Evolutionary conservation across 2,329 filamentous ascomycete genomes (phyloP), one percentile per base, ranked within the genome.

Genomic region (Chaetomium olivaceum): DNA sequence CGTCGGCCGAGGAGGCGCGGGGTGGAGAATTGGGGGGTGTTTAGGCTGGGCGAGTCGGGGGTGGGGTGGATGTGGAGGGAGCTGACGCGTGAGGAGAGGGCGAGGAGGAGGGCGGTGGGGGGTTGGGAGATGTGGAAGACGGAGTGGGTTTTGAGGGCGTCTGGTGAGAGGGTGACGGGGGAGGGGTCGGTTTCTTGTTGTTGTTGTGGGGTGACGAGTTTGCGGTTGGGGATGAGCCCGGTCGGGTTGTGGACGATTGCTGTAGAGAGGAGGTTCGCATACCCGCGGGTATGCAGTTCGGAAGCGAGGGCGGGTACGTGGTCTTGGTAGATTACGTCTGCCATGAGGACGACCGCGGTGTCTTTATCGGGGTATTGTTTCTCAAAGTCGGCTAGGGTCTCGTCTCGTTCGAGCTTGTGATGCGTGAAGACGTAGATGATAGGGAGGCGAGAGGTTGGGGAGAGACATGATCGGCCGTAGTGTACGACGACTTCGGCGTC

Each of bases 401-500:
- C 77, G 1, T 86, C 84, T 51, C 89, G 77, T 66, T 92, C 83
- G 19, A 99, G 82, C 1, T 82, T 77, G 69, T 90, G 89, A 58
- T 84, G 85, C 0, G 95, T 99, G 75, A 95, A 98, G 66, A 97
- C 88, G 75, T 97, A 93, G 58, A 97, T 87, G 25, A 97, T 93
- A 0, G 94, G 93, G 61, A 98, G 79, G 63, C 93, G 83, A 12
- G 91, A 91, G 0, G 94, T 96, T 0, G 94, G 94, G 8, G 93
- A 97, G 27, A 99, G 82, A 74, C 95, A 99, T 0, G 94, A 90
- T 61, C 95, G 85, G 3, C 95, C 95, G 73, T 98, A 99, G 76
- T 99, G 95, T 16, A 99, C 89, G 1, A 98, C 91, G 0, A 93
- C 91, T 68, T 98, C 90, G 7, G 95, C 93, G 73, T 92, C 85